Percentiles rank a stretch among this genome's conserved stretches.
phyloP scores from a whole-genome alignment of 495 filamentous ascomycete species.

The Patellaria atrata region DNA sequence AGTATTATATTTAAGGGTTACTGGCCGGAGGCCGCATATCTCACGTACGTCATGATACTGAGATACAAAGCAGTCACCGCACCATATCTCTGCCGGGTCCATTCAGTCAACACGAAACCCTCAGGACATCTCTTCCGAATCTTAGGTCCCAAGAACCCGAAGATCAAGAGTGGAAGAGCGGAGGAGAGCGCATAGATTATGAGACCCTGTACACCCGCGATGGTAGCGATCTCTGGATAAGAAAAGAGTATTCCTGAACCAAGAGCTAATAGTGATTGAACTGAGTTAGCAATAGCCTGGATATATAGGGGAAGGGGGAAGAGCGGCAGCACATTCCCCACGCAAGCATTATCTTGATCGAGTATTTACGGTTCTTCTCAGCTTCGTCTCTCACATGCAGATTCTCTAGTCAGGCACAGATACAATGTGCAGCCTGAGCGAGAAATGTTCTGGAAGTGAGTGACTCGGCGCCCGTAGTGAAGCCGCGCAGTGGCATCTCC shows the following conservation, averaged over 20 bases:
- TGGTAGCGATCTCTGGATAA: constrained; percentile 66
- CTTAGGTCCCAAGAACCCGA: constrained; percentile 54
- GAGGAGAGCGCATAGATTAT: constrained; percentile 57
- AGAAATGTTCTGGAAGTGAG: neutral
- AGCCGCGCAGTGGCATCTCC: constrained; percentile 45
- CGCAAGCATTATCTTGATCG: constrained; percentile 94
- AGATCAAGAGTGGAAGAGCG: constrained; percentile 49
- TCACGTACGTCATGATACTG: constrained; percentile 44
- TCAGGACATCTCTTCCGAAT: constrained; percentile 59
- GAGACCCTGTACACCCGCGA: constrained; percentile 59
- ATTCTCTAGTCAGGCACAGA: constrained; percentile 16
- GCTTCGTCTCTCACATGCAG: constrained; percentile 39
- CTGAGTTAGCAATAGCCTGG: no score
- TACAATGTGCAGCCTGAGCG: constrained; percentile 1
- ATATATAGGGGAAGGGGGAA: constrained; percentile 26
- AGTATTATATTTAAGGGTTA: neutral
- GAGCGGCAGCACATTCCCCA: constrained; percentile 84
- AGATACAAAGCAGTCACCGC: constrained; percentile 47
- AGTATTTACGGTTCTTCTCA: constrained; percentile 86
- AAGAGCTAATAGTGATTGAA: constrained; percentile 41
- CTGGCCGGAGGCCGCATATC: neutral
- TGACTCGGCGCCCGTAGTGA: constrained; percentile 74
- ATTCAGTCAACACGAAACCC: constrained; percentile 67
- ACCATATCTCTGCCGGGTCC: constrained; percentile 62
- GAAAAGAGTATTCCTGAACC: constrained; percentile 66